Evolutionary conservation across 163 green algal species (phyloP).

Genomic region (Scenedesmus sp.): DNA sequence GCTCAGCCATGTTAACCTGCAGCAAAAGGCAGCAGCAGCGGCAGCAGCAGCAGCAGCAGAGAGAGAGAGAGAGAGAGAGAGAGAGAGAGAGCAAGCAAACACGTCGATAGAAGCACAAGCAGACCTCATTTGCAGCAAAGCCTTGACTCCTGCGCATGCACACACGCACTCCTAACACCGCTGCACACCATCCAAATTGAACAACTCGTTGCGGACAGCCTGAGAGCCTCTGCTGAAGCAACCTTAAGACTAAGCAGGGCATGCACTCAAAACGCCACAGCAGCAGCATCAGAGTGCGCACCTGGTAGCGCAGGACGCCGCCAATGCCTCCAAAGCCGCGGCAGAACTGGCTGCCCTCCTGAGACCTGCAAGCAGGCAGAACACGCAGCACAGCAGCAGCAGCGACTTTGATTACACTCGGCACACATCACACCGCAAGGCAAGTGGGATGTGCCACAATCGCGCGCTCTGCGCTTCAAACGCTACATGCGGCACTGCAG

Average conservation of each 20-base stretch:
- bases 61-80: no score
- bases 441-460: no score
- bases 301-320: slow-evolving; percentile 95
- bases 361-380: slow-evolving; percentile 64
- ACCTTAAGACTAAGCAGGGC: no score
- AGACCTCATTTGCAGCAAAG: background rate
- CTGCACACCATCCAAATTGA: no score
- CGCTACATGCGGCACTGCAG: no score
- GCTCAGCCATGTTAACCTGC: slow-evolving; percentile 88
- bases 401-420: background rate
- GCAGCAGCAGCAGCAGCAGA: background rate
- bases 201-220: no score
- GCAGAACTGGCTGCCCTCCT: slow-evolving; percentile 99
- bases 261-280: background rate
- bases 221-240: no score
- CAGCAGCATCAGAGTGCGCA: slow-evolving; percentile 52
- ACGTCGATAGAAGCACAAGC: background rate
- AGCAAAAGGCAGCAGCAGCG: background rate
- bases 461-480: no score
- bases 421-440: background rate
- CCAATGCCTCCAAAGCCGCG: slow-evolving; percentile 98
- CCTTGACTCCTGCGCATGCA: no score
- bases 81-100: background rate
- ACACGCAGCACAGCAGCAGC: background rate
- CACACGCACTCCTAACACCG: no score